These are phyloP conservation scores for Eryngium alpinum DNA, from an alignment of 140 eudicot species.

Conservation along the genomic window DNA sequence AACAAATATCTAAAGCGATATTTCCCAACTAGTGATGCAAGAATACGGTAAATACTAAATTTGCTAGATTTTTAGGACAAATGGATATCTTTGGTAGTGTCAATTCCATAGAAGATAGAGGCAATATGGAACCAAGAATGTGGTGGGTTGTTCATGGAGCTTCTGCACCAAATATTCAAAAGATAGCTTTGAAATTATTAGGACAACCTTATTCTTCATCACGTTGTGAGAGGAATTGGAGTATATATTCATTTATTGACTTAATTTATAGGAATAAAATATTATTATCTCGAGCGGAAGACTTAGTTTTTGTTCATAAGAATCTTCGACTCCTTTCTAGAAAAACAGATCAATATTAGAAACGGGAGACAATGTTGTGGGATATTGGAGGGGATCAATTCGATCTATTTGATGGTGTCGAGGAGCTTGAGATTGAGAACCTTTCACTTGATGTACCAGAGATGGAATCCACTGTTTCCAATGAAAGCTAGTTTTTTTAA, in stretches of 20 bases:
- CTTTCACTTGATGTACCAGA: background rate
- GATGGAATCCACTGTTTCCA: background rate
- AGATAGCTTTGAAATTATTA: background rate
- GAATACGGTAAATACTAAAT: no score
- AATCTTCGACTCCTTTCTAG: background rate
- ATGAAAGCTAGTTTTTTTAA: background rate
- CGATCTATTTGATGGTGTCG: background rate
- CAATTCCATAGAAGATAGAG: no score
- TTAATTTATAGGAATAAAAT: conserved; percentile 4
- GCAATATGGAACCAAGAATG: background rate
- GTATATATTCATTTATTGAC: conserved; percentile 11
- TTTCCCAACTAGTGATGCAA: no score
- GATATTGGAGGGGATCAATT: background rate
- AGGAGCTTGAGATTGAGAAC: background rate
- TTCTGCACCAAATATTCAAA: background rate
- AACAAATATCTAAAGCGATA: no score
- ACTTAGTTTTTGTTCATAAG: background rate
- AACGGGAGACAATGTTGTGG: background rate
- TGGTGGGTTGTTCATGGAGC: background rate
- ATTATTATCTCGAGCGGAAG: background rate
- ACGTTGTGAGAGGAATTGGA: conserved; percentile 15
- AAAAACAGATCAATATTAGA: background rate
- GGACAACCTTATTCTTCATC: conserved; percentile 9
- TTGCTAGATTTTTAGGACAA: no score
- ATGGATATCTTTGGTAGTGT: no score